Evolutionary conservation across 2,329 filamentous ascomycete genomes (phyloP).

Genomic region (Tolypocladium sp.): DNA sequence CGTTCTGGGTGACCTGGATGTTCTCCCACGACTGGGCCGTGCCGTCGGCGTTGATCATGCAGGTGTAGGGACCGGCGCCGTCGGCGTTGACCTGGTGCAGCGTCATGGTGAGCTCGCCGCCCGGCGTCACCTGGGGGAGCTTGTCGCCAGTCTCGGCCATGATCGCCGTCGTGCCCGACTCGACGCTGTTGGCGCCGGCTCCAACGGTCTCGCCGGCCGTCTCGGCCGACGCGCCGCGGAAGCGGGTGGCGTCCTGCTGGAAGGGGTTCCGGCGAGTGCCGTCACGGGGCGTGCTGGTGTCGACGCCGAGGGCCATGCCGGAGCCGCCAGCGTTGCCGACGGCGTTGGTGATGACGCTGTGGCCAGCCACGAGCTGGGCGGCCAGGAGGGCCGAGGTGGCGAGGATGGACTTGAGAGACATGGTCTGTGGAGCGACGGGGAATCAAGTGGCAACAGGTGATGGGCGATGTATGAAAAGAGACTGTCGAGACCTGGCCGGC

Average conservation of each 20-base stretch:
- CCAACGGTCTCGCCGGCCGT: constrained; percentile 50
- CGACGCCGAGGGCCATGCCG: constrained; percentile 42
- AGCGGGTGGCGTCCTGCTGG: constrained; percentile 56
- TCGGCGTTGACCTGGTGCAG: constrained; percentile 60
- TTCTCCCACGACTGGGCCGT: constrained; percentile 43
- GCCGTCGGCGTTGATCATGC: constrained; percentile 54
- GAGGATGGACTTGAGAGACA: constrained; percentile 22
- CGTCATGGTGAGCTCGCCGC: constrained; percentile 50
- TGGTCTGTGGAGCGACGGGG: constrained; percentile 7
- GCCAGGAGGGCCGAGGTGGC: constrained; percentile 41
- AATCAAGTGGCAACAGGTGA: background rate
- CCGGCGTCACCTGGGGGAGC: constrained; percentile 50
- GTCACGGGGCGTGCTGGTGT: constrained; percentile 49
- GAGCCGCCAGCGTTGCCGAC: constrained; percentile 48
- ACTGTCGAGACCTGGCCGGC: constrained; percentile 2
- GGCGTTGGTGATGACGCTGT: constrained; percentile 51
- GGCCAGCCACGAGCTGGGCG: constrained; percentile 47
- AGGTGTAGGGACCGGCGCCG: constrained; percentile 56
- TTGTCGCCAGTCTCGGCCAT: constrained; percentile 45
- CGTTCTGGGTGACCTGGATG: constrained; percentile 39
- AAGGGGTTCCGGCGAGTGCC: constrained; percentile 51
- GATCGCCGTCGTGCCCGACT: constrained; percentile 47
- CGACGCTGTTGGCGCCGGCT: constrained; percentile 45
- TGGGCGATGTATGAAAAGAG: background rate
- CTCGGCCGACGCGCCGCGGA: constrained; percentile 41